A percentile compares a stretch with the other conserved stretches of the same genome.
phyloP scores from a whole-genome alignment of 1,284 basidiomycete genomes.

The Omphalotus olearius region DNA sequence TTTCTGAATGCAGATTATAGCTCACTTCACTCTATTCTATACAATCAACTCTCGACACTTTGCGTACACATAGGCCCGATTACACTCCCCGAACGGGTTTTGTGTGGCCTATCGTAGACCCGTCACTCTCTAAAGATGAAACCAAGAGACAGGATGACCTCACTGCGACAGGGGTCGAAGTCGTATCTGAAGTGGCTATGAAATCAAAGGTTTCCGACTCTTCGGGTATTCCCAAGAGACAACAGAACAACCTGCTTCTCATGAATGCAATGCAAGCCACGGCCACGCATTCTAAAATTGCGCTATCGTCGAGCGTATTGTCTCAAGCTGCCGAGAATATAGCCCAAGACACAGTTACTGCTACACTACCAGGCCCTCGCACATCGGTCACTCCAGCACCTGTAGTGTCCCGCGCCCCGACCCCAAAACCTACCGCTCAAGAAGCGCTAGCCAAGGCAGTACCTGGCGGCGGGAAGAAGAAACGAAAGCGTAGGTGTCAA shows the following conservation, averaged over 20 bases:
- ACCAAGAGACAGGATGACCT: conserved; percentile 42
- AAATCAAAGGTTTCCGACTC: conserved; percentile 23
- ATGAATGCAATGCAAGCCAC: conserved; percentile 75
- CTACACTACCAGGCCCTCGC: conserved; percentile 27
- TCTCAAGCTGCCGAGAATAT: conserved; percentile 29
- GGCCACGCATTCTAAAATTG: conserved; percentile 57
- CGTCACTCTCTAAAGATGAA: conserved; percentile 37
- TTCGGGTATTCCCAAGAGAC: conserved; percentile 40
- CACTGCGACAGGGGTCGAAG: conserved; percentile 24
- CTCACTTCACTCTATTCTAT: conserved; percentile 69
- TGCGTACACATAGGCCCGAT: conserved; percentile 67
- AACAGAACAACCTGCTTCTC: conserved; percentile 63
- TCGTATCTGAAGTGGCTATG: conserved; percentile 19
- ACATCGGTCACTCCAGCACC: conserved; percentile 58
- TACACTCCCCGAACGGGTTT: conserved; percentile 78
- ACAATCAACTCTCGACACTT: conserved; percentile 66
- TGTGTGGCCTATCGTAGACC: conserved; percentile 71
- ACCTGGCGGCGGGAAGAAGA: conserved; percentile 62
- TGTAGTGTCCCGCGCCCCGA: conserved; percentile 33
- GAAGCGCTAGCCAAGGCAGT: conserved; percentile 43
- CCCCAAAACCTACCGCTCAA: conserved; percentile 40
- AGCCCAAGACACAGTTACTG: conserved; percentile 35
- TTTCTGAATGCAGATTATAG: conserved; percentile 29
- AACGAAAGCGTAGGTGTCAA: conserved; percentile 54
- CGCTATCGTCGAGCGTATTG: conserved; percentile 35